Percentiles rank a stretch among this genome's conserved stretches.
phyloP scores from a whole-genome alignment of 1,284 basidiomycete species.

The Coriolopsis trogii region DNA sequence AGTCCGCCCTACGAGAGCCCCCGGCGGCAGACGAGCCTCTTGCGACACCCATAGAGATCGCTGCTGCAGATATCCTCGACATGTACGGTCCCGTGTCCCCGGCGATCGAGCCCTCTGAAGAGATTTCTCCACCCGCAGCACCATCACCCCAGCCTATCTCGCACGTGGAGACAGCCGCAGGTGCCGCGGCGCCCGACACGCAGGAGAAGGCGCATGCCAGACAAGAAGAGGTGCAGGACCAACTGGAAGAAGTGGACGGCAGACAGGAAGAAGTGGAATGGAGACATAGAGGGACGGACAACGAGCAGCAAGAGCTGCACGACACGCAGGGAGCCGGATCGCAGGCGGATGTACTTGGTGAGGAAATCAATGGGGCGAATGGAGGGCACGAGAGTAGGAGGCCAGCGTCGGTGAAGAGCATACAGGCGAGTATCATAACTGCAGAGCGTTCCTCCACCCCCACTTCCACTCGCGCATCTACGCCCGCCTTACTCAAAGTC shows the following conservation, averaged over 20 bases:
- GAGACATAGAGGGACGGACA: too few species aligned
- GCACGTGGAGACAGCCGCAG: too few species aligned
- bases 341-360: too few species aligned
- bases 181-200: too few species aligned
- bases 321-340: too few species aligned
- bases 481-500: conserved; percentile 29
- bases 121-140: too few species aligned
- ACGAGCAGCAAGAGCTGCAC: too few species aligned
- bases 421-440: conserved; percentile 9
- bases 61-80: background rate
- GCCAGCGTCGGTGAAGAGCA: conserved; percentile 15
- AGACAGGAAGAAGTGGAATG: too few species aligned
- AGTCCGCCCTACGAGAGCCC: background rate
- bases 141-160: background rate
- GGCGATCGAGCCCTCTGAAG: conserved; percentile 4
- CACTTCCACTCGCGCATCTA: conserved; percentile 27
- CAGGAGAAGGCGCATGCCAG: too few species aligned
- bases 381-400: conserved; percentile 9
- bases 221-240: too few species aligned
- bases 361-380: background rate
- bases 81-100: background rate
- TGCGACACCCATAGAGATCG: background rate
- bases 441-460: conserved; percentile 13
- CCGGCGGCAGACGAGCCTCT: background rate
- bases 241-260: too few species aligned